Percentiles rank a stretch among this genome's conserved stretches.
Evolutionary conservation across 1,284 basidiomycete species (phyloP).

Genomic region (Cutaneotrichosporon dermatis): DNA sequence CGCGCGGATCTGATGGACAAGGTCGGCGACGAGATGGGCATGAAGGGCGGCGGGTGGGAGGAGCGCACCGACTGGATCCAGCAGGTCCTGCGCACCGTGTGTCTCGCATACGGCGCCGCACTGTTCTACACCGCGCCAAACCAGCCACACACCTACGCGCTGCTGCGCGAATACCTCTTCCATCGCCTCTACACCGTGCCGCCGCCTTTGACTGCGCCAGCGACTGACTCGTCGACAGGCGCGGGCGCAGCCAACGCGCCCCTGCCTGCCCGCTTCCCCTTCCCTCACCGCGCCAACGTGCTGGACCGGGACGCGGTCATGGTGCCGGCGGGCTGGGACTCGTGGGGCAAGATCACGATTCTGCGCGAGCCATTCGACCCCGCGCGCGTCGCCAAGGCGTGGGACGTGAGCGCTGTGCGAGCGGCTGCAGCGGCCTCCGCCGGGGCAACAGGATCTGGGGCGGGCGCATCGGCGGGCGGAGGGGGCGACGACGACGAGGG

Average conservation of each 20-base stretch:
- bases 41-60: constrained; percentile 77
- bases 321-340: constrained; percentile 94
- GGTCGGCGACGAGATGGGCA: constrained; percentile 57
- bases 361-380: constrained; percentile 88
- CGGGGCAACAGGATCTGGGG: too few species aligned
- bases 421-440: too few species aligned
- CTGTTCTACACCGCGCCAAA: constrained; percentile 82
- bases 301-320: constrained; percentile 87
- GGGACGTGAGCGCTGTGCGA: constrained; percentile 57
- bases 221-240: neutral
- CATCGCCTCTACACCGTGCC: constrained; percentile 70
- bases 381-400: constrained; percentile 71
- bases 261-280: constrained; percentile 67
- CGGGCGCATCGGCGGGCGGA: too few species aligned
- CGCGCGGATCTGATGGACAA: constrained; percentile 85
- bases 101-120: constrained; percentile 86
- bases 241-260: constrained; percentile 19
- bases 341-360: constrained; percentile 91
- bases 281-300: constrained; percentile 79
- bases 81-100: constrained; percentile 87
- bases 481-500: constrained; percentile 31
- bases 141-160: constrained; percentile 69
- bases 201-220: constrained; percentile 17
- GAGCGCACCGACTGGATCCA: constrained; percentile 93
- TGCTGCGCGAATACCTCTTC: constrained; percentile 78